These are phyloP conservation scores for Aspergillus viridinutans DNA, from an alignment of 2,329 filamentous ascomycete genomes.

Conservation along the genomic window DNA sequence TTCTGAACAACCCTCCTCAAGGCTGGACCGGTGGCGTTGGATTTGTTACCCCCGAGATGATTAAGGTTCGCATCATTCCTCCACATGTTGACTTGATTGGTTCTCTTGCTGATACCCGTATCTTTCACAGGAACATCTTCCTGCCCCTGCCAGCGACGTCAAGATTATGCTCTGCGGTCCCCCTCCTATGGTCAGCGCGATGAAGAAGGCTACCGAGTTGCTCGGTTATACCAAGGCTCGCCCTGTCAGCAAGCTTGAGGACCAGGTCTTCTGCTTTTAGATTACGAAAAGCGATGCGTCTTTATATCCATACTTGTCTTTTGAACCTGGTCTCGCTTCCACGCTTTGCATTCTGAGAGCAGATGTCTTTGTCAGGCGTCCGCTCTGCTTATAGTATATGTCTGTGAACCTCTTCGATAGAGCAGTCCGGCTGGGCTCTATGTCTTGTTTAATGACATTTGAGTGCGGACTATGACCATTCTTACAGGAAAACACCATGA, in stretches of 20 bases:
- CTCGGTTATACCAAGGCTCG: constrained; percentile 89
- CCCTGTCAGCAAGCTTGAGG: constrained; percentile 94
- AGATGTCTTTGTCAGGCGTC: background rate
- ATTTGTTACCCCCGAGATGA: constrained; percentile 94
- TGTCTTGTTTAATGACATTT: background rate
- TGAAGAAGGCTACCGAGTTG: constrained; percentile 92
- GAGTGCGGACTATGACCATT: background rate
- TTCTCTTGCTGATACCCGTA: background rate
- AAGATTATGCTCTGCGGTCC: constrained; percentile 95
- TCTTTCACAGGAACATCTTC: constrained; percentile 51
- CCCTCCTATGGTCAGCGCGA: constrained; percentile 90
- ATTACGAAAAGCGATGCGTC: background rate
- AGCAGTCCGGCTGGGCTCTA: background rate
- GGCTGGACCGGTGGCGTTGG: constrained; percentile 89
- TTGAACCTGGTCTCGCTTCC: background rate
- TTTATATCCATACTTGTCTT: background rate
- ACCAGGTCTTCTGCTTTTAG: constrained; percentile 97
- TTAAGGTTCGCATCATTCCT: constrained; percentile 58
- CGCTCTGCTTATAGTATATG: background rate
- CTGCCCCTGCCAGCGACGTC: constrained; percentile 77
- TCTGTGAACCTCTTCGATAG: background rate
- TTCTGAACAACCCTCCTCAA: constrained; percentile 91
- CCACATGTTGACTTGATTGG: background rate
- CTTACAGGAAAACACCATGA: background rate
- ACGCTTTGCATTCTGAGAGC: background rate